Conservation (phyloP, 2,329 filamentous ascomycete genomes). For the Phialemonium atrogriseum region DNA sequence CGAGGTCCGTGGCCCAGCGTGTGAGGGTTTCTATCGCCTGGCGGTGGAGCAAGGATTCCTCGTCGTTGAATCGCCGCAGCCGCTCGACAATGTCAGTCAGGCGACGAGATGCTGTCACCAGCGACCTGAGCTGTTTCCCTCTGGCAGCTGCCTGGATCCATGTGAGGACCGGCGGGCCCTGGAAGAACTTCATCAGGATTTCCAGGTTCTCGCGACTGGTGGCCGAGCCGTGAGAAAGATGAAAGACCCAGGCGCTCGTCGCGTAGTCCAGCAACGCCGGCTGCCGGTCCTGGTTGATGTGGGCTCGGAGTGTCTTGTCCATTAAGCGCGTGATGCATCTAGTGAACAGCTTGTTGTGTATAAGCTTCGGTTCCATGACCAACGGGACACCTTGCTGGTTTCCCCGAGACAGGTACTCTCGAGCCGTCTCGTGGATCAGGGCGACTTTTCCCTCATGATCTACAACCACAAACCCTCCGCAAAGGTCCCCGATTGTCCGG, state of each 20-base stretch:
- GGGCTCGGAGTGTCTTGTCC: neutral
- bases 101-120: slow-evolving; percentile 18
- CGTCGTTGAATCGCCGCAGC: slow-evolving; percentile 5
- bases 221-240: slow-evolving; percentile 9
- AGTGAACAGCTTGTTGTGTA: slow-evolving; percentile 14
- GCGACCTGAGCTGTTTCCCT: slow-evolving; percentile 12
- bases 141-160: slow-evolving; percentile 24
- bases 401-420: slow-evolving; percentile 20
- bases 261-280: slow-evolving; percentile 6
- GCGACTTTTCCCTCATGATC: slow-evolving; percentile 18
- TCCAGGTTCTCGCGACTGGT: neutral
- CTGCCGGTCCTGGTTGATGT: neutral
- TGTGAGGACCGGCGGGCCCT: slow-evolving; percentile 14
- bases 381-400: slow-evolving; percentile 5
- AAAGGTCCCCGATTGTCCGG: slow-evolving; percentile 17
- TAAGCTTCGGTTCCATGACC: slow-evolving; percentile 6
- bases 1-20: slow-evolving; percentile 24
- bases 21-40: slow-evolving; percentile 17
- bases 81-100: slow-evolving; percentile 13
- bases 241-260: slow-evolving; percentile 14
- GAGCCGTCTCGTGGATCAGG: slow-evolving; percentile 26
- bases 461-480: slow-evolving; percentile 21
- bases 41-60: slow-evolving; percentile 7
- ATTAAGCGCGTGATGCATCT: slow-evolving; percentile 10
- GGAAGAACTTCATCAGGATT: slow-evolving; percentile 2